These are phyloP conservation scores for Ammopiptanthus mongolicus DNA, from an alignment of 306 rosid species.

Conservation along the genomic window DNA sequence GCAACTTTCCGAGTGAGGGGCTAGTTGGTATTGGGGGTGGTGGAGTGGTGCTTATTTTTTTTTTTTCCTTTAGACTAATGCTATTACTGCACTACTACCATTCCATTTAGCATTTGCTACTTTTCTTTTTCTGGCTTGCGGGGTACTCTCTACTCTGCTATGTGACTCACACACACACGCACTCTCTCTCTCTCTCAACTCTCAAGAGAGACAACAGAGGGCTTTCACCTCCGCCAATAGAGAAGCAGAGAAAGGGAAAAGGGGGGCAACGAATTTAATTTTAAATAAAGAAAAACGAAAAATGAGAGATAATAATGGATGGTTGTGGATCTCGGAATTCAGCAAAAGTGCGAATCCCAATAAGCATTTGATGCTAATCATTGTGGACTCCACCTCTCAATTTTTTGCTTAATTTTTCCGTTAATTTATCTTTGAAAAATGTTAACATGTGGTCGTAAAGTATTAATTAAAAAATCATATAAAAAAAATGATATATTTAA, in stretches of 20 bases:
- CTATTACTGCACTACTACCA: constrained; percentile 17
- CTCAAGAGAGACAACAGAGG: constrained; percentile 42
- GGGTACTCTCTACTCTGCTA: constrained; percentile 12
- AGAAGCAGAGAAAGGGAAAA: constrained; percentile 28
- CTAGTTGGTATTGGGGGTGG: constrained; percentile 44
- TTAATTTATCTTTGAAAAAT: no score
- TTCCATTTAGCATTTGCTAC: constrained; percentile 35
- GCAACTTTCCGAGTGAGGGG: constrained; percentile 76
- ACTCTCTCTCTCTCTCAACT: background rate
- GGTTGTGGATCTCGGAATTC: constrained; percentile 84
- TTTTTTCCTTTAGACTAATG: constrained; percentile 22
- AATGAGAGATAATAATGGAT: constrained; percentile 29
- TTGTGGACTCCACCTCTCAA: constrained; percentile 88
- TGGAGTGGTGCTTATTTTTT: constrained; percentile 31
- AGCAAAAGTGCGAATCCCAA: constrained; percentile 98
- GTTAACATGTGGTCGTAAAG: no score
- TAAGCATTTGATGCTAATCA: constrained; percentile 99
- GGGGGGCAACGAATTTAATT: background rate
- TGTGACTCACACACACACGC: constrained; percentile 8
- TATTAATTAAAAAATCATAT: no score
- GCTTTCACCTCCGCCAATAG: constrained; percentile 51
- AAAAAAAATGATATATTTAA: no score
- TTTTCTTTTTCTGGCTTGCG: constrained; percentile 17
- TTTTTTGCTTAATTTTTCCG: constrained; percentile 13
- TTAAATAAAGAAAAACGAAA: background rate